Evolutionary conservation across 1,284 basidiomycete species (phyloP).

Genomic region (Ustilago bromivora): DNA sequence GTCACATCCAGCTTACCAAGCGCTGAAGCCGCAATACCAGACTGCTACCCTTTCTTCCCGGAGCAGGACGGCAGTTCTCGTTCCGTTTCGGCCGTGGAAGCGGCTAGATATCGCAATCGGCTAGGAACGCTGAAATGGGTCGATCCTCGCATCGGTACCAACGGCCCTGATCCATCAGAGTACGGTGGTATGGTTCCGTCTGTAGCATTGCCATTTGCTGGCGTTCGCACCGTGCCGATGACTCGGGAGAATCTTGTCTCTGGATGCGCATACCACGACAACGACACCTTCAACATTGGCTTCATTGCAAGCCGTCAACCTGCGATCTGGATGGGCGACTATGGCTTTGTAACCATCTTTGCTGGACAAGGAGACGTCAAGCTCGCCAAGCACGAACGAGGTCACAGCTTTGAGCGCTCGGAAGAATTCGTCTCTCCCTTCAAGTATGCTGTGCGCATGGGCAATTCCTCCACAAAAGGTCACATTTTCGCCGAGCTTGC

Average conservation of each 20-base stretch:
- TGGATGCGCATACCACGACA: conserved; percentile 48
- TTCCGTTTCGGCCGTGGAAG: conserved; percentile 16
- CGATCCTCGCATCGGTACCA: conserved; percentile 56
- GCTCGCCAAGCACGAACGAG: conserved; percentile 75
- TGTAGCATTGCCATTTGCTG: conserved; percentile 44
- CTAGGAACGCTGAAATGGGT: conserved; percentile 37
- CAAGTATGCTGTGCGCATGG: conserved; percentile 78
- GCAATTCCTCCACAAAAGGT: conserved; percentile 73
- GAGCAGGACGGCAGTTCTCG: neutral
- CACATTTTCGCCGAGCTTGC: conserved; percentile 75
- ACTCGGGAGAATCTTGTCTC: conserved; percentile 46
- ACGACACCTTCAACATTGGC: conserved; percentile 46
- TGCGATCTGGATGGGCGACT: conserved; percentile 85
- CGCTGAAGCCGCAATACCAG: neutral
- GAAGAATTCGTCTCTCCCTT: conserved; percentile 77
- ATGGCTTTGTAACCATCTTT: conserved; percentile 70
- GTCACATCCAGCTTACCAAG: neutral
- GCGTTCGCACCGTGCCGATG: conserved; percentile 39
- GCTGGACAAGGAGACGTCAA: conserved; percentile 70
- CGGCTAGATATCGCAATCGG: conserved; percentile 17
- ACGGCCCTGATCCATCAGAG: conserved; percentile 49
- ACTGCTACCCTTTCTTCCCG: conserved; percentile 46
- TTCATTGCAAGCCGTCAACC: conserved; percentile 71
- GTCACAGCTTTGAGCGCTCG: conserved; percentile 75
- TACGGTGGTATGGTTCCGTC: conserved; percentile 55